Evolutionary conservation across 768 basidiomycete genomes (phyloP).

Genomic region (Epithele typhae): DNA sequence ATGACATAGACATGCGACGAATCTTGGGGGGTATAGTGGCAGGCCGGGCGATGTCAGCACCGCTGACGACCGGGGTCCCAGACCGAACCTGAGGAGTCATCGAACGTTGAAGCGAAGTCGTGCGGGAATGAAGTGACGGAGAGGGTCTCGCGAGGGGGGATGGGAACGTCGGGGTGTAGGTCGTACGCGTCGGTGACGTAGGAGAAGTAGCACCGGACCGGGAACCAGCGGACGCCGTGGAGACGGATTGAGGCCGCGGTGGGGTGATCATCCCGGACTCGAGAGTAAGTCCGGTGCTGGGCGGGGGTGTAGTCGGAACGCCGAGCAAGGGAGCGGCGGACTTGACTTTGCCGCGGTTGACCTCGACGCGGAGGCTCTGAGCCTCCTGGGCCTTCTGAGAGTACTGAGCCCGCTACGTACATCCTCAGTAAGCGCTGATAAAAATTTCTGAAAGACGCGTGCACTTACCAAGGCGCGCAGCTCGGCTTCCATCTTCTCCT

Average conservation of each 20-base stretch:
- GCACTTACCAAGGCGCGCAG: conserved; percentile 57
- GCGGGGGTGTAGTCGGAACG: conserved; percentile 26
- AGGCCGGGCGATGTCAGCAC: conserved; percentile 21
- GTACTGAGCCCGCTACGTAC: conserved; percentile 51
- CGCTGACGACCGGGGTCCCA: conserved; percentile 37
- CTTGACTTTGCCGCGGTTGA: conserved; percentile 52
- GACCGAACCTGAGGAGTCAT: conserved; percentile 43
- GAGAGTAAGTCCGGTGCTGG: conserved; percentile 9
- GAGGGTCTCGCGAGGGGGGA: conserved; percentile 51
- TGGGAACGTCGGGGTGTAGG: conserved; percentile 41
- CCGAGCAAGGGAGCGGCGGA: conserved; percentile 31
- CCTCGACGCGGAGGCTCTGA: conserved; percentile 61
- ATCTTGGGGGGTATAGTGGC: conserved; percentile 33
- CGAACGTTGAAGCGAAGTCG: conserved; percentile 45
- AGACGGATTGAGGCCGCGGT: conserved; percentile 21
- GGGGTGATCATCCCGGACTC: conserved; percentile 18
- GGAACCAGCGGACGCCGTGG: conserved; percentile 18
- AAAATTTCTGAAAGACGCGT: background rate
- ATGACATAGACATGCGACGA: conserved; percentile 43
- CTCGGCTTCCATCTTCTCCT: conserved; percentile 63
- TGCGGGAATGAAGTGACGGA: conserved; percentile 45
- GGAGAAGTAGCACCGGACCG: conserved; percentile 26
- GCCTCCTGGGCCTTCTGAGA: conserved; percentile 69
- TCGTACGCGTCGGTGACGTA: conserved; percentile 23
- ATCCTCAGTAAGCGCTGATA: conserved; percentile 8